Evolutionary conservation across 805 yeast genomes (phyloP), one percentile per base, ranked within the genome.

Genomic region (Ogataea dorogensis): DNA sequence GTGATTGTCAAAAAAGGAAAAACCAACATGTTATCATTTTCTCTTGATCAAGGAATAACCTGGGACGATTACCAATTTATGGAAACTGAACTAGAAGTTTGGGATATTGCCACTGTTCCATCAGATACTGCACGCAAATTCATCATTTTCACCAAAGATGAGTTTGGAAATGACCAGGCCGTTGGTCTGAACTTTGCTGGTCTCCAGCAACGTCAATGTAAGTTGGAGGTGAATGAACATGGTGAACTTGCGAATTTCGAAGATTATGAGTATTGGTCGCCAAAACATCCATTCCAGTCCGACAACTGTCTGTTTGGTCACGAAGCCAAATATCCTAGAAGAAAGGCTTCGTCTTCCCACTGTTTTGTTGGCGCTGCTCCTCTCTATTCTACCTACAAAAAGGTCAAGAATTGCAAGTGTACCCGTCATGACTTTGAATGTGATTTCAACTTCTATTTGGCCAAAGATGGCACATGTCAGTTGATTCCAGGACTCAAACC

Each of bases 401-500:
- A 73, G 9, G 56, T 73, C 8, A 67, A 77, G 42, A 80, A 85
- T 57, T 93, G 98, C 64, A 56, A 81, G 1, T 93, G 98, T 65
- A 71, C 93, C 0, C 74, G 96, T 59, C 73, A 74, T 34, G 98
- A 91, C 54, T 93, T 67, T 54, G 98, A 93, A 61, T 93, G 98
- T 71, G 98, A 93, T 59, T 86, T 79, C 66, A 89, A 89, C 61
- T 89, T 70, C 59, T 74, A 62, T 39, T 71, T 81, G 41, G 79
- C 79, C 33, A 23, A 43, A 7, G 96, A 87, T 54, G 95, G 95
- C 14, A 83, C 93, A 3, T 93, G 98, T 65, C 77, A 77, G 55
- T 71, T 88, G 25, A 85, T 88, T n/a, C 66, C 70, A 14, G 97
- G 96, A 0, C 66, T 76, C 36, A 58, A 70, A 4, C 86, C 94